Base-by-base conservation (phyloP, 495 filamentous ascomycete genomes). In the Lasiosphaeria ovina region DNA sequence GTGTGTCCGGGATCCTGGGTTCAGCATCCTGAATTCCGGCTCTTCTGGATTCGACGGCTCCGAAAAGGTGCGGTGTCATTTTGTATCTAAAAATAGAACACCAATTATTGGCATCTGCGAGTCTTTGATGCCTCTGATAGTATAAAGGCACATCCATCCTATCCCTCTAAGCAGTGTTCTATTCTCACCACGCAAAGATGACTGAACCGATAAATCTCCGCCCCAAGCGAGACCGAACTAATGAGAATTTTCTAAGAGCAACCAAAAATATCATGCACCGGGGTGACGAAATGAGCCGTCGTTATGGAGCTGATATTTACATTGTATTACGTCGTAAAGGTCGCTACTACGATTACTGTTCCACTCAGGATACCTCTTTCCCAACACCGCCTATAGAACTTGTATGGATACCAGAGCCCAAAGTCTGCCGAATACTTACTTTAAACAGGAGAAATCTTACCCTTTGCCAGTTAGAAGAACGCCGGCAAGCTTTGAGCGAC, bases 391-490 rank as follows among this genome's bases (percentile, higher is more conserved):
- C 48, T 51, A 51, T 51, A 51, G 48, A 51, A 51, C 7, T 51
- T 51, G n/a, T 51, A 51, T 51, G n/a, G 48, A 51, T 51, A 31
- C 48, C 48, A 51, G 48, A 51, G 48, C 12, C 48, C 48, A 2
- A 51, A 51, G n/a, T 9, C 48, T 51, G 48, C 48, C 48, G 9
- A 51, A 51, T 51, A 51, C 48, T 51, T 51, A 51, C 48, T 51
- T 51, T 51, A 51, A 51, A 31, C 16, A 17, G 48, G 48, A 51
- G 7, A 51, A 51, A 51, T 1, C 48, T 51, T 51, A 51, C n/a
- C 48, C 48, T 51, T 51, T 51, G 48, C 48, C 48, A 51, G 48
- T 51, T 51, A 51, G 48, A 51, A 51, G 48, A 51, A 51, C 48
- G n/a, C 48, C 48, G n/a, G 48, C n/a, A 31, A 51, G 48, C 48